Evolutionary conservation across 331 rosid species (phyloP), one percentile per base, ranked within the genome.

Genomic region (Acacia concinna): DNA sequence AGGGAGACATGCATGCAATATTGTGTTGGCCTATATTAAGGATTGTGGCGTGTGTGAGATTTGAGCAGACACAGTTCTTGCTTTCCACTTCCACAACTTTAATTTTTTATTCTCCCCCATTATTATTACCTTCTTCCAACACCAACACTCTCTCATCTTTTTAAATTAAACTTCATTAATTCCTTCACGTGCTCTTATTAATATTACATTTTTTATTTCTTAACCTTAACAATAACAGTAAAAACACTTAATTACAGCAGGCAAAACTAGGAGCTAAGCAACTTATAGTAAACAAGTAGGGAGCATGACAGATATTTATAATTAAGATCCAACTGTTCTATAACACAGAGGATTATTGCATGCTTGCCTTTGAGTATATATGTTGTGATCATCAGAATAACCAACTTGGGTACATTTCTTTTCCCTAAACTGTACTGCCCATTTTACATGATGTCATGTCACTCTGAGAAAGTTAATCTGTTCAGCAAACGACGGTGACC

Each of bases 81-180:
- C 88, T 79, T 86, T 82, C 71, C 68, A 51, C 75, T 78, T 70
- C 78, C 75, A 77, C 87, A 84, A 79, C 79, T 85, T 77, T n/a
- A n/a, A n/a, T n/a, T n/a, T 73, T 65, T 70, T 71, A 25, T 35
- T 68, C 49, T 80, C 23, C 83, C 85, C 83, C 51, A 8, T 21
- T n/a, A 20, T 68, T 65, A 64, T 15, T 46, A 13, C 86, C 86
- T 78, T 75, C 85, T 47, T 47, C 87, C 90, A 67, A 81, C 91
- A 81, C 83, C 74, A 70, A 68, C 28, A 74, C 2, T 56, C 64
- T 56, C 18, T 21, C 14, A 0, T 20, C 4, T 54, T 54, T 41
- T 2, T 20, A 8, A 27, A 18, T 2, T 20, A 8, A 27, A 18
- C 20, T 31, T 23, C 10, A 57, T 7, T 30, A 31, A 6, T 17